phyloP scores from a whole-genome alignment of 2,329 filamentous ascomycete species.

The Endothia cerciana region DNA sequence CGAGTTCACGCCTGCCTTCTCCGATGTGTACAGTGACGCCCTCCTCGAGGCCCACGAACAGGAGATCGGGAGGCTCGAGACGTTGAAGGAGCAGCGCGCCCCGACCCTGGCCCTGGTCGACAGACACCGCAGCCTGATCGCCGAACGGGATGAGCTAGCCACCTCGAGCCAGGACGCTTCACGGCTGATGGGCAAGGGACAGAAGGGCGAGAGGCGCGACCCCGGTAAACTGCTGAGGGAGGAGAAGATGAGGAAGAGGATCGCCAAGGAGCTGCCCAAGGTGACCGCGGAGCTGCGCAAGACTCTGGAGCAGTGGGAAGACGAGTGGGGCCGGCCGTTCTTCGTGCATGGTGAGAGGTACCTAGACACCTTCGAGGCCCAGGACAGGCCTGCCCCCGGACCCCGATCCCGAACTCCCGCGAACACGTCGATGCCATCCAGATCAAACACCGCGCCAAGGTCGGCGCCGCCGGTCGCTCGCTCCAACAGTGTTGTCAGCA shows the following conservation, averaged over 20 bases:
- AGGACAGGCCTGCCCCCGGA: constrained; percentile 63
- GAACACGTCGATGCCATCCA: constrained; percentile 42
- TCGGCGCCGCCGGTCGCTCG: constrained; percentile 40
- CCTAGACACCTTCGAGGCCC: constrained; percentile 77
- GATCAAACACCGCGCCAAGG: constrained; percentile 51
- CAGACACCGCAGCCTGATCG: constrained; percentile 77
- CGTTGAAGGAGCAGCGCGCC: constrained; percentile 82
- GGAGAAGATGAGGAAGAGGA: constrained; percentile 98
- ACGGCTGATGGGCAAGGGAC: constrained; percentile 85
- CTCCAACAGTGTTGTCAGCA: constrained; percentile 40
- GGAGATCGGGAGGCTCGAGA: constrained; percentile 82
- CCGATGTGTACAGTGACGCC: constrained; percentile 95
- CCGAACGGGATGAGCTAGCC: constrained; percentile 85
- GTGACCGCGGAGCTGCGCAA: constrained; percentile 82
- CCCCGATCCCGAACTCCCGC: constrained; percentile 77
- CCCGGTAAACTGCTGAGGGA: constrained; percentile 91
- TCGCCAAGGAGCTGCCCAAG: constrained; percentile 94
- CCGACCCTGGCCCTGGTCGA: constrained; percentile 84
- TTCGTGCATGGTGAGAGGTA: constrained; percentile 91
- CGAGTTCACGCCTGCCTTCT: constrained; percentile 95
- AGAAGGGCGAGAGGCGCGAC: constrained; percentile 92
- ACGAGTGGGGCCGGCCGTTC: constrained; percentile 92
- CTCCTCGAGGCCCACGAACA: constrained; percentile 92
- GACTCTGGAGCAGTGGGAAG: constrained; percentile 84
- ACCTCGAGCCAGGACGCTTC: constrained; percentile 94